Conservation (phyloP, 352 stramenopile species). For the Phytophthora pluvialis region DNA sequence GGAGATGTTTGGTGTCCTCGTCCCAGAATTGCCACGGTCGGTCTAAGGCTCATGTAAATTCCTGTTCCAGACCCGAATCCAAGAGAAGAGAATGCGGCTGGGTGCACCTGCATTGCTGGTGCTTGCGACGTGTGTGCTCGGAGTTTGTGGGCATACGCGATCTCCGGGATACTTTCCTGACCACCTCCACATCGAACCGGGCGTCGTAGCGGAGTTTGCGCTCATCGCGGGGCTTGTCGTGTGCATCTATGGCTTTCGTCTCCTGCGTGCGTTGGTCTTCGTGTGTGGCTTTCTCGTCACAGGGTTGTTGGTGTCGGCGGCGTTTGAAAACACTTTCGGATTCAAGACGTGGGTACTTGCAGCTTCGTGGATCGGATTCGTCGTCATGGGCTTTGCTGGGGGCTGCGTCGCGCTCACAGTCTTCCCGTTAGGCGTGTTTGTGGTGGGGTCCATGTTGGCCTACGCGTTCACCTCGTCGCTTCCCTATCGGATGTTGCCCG, state of each 20-base stretch:
- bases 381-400: conserved; percentile 40
- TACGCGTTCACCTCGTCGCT: conserved; percentile 52
- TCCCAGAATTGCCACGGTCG: too few species aligned
- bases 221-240: conserved; percentile 53
- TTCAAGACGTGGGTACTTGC: conserved; percentile 49
- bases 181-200: conserved; percentile 45
- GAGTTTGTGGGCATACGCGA: conserved; percentile 3
- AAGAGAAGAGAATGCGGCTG: conserved; percentile 15
- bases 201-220: conserved; percentile 54
- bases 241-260: conserved; percentile 59
- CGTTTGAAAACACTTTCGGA: conserved; percentile 52
- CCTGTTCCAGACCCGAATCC: too few species aligned
- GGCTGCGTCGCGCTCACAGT: conserved; percentile 54
- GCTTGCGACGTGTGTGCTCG: conserved; percentile 1
- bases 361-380: conserved; percentile 61
- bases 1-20: not conserved
- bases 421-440: conserved; percentile 57
- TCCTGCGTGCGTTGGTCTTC: conserved; percentile 55
- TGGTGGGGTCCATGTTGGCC: conserved; percentile 47
- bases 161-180: conserved; percentile 33
- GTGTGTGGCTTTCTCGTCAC: conserved; percentile 59
- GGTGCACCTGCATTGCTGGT: not conserved
- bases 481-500: conserved; percentile 49
- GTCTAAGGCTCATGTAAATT: too few species aligned
- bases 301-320: conserved; percentile 48